Base-by-base conservation (phyloP, 805 yeast genomes). In the Schizosaccharomyces osmophilus region DNA sequence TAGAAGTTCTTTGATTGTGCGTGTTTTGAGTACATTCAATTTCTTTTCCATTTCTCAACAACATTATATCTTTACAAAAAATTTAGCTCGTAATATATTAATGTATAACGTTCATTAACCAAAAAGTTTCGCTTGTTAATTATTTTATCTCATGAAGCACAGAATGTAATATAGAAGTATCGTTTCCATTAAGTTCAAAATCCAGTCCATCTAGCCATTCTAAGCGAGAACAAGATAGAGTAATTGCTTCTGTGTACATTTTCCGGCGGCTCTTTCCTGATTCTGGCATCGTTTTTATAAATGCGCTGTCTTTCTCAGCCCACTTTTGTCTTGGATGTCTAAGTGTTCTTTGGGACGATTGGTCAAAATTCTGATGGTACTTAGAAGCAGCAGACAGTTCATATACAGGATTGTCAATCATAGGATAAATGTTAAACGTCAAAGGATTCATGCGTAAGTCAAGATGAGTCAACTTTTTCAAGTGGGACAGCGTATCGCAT, bases 361-460 rank as follows among this genome's bases (percentile, higher is more conserved):
- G 57, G 36, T 26, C 26, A 17, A 24, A 17, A 24, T 17, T 51
- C 26, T 51, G 36, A 17, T 22, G 57, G 36, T 22, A 51, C 13
- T 24, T 22, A 19, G 57, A 51, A 13, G 36, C 36, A 19, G 51
- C 51, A 45, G 51, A 45, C 13, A 45, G 24, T 24, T 45, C 51
- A 45, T 45, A 45, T 1, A 45, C 26, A 11, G 36, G 32, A 3
- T 51, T 6, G 5, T 51, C 43, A 57, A 64, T 65, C 15, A 64
- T 64, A 8, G 67, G 63, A 58, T 70, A 70, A 36, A 67, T 65
- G 36, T 62, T 62, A 15, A 57, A 17, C 24, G 68, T 69, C 8
- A 69, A 31, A 9, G 73, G 72, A 61, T 70, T 70, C 61, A 64
- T 64, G 19, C 73, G 67, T 57, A 68, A 45, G 59, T 70, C 73